Base-by-base conservation (phyloP, 1,284 basidiomycete genomes). In the Apiotrichum sp. region DNA sequence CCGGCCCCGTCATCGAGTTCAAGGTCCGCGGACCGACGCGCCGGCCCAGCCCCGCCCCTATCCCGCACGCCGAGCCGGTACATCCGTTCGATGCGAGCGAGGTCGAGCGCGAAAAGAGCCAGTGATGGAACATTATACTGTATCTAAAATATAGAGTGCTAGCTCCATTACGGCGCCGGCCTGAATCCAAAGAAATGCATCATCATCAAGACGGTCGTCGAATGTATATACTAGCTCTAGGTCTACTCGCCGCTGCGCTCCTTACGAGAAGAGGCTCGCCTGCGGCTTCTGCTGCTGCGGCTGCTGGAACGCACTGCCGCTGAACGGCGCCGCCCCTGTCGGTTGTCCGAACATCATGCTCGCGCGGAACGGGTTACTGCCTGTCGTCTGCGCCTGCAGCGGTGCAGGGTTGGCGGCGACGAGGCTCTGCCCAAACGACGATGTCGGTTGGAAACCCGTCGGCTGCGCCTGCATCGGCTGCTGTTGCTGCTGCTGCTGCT, bases 371-470 rank as follows among this genome's bases (percentile, higher is more conserved):
- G 72, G 72, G 49, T 74, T 74, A 8, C 64, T 52, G 35, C 55
- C 61, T 14, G 58, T 61, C 22, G 14, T 51, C 51, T 61, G 59
- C 2, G 53, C 34, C 53, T 57, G 56, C 13, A 61, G 56, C 22
- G 50, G 53, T 16, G 55, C 47, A 35, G 41, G 43, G 32, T 52
- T 14, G 16, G 51, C 86, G 41, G 90, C 71, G 16, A 48, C 47
- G 41, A 92, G 72, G 14, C 84, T 83, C 36, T 89, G 85, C 40
- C 91, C 91, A 69, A 95, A 95, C 34, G 84, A 86, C 1, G 88
- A 90, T 0, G 86, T 83, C 2, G 91, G 90, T 71, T 91, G 90
- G 81, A 93, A 93, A 2, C 70, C 71, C 1, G 68, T 72, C 53
- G 53, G 53, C 49, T 71, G 70, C 6, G 65, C 48, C 6, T 47